Evolutionary conservation across 75 land plant species (phyloP).

Genomic region (Adiantum capillusveneris): DNA sequence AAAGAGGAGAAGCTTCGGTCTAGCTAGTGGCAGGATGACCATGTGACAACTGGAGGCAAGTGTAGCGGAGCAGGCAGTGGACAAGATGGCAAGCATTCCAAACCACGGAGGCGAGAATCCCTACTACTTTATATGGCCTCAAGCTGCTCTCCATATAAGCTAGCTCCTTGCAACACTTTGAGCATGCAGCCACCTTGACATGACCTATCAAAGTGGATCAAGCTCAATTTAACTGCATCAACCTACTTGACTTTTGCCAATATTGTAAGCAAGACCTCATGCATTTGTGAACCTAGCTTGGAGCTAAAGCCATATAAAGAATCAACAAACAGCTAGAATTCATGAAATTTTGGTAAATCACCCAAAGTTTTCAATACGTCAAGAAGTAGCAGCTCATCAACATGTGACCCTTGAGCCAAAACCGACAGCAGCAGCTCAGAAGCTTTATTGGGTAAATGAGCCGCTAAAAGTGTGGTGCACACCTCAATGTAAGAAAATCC

Average conservation of each 20-base stretch:
- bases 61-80: too few relatives aligned
- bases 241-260: slow-evolving; percentile 39
- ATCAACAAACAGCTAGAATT: slow-evolving; percentile 34
- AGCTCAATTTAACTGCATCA: slow-evolving; percentile 59
- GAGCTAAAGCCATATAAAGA: slow-evolving; percentile 19
- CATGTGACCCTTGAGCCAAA: slow-evolving; percentile 28
- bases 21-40: too few relatives aligned
- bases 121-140: too few relatives aligned
- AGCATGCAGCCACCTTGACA: too few relatives aligned
- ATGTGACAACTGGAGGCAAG: too few relatives aligned
- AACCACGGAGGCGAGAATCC: too few relatives aligned
- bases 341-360: slow-evolving; percentile 34
- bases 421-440: slow-evolving; percentile 40
- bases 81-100: too few relatives aligned
- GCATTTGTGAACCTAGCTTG: slow-evolving; percentile 18
- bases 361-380: slow-evolving; percentile 37
- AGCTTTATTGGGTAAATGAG: slow-evolving; percentile 44
- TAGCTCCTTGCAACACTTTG: too few relatives aligned
- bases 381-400: slow-evolving; percentile 24
- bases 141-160: too few relatives aligned
- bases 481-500: slow-evolving; percentile 29
- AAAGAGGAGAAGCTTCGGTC: too few relatives aligned
- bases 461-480: slow-evolving; percentile 44
- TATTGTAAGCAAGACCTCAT: slow-evolving; percentile 41
- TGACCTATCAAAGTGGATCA: too few relatives aligned